phyloP scores from a whole-genome alignment of 2,329 filamentous ascomycete genomes.

The Phialophora chinensis region DNA sequence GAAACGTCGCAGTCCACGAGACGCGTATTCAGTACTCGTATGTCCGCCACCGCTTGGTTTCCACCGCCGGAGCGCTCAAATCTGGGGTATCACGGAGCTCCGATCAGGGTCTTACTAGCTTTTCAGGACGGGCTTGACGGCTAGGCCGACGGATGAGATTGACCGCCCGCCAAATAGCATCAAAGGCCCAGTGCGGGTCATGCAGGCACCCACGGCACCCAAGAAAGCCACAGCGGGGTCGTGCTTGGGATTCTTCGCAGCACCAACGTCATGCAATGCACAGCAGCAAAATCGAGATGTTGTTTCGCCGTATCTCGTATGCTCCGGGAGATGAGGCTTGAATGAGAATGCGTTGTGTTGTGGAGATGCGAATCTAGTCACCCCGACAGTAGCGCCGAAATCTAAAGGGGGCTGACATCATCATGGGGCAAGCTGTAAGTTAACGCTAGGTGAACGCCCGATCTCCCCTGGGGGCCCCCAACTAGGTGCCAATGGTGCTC shows the following conservation, averaged over 20 bases:
- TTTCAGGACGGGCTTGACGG: neutral
- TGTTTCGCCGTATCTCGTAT: neutral
- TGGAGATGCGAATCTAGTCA: neutral
- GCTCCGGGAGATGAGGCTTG: neutral
- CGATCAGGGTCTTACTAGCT: conserved; percentile 2
- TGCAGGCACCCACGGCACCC: neutral
- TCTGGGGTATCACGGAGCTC: conserved; percentile 13
- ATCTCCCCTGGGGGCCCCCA: no score
- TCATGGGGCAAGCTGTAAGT: neutral
- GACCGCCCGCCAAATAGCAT: neutral
- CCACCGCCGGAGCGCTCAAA: neutral
- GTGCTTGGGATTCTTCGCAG: neutral
- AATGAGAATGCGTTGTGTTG: neutral
- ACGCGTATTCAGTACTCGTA: neutral
- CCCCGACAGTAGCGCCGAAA: conserved; percentile 4
- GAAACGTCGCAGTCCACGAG: neutral
- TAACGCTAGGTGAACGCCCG: no score
- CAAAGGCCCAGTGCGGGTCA: neutral
- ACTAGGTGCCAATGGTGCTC: no score
- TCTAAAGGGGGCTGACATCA: neutral
- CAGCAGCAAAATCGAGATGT: neutral
- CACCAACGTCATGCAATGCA: neutral
- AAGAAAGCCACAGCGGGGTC: neutral
- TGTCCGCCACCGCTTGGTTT: neutral
- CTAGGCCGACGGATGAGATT: neutral